phyloP scores from a whole-genome alignment of 768 basidiomycete genomes.

The Mycena galericulata region DNA sequence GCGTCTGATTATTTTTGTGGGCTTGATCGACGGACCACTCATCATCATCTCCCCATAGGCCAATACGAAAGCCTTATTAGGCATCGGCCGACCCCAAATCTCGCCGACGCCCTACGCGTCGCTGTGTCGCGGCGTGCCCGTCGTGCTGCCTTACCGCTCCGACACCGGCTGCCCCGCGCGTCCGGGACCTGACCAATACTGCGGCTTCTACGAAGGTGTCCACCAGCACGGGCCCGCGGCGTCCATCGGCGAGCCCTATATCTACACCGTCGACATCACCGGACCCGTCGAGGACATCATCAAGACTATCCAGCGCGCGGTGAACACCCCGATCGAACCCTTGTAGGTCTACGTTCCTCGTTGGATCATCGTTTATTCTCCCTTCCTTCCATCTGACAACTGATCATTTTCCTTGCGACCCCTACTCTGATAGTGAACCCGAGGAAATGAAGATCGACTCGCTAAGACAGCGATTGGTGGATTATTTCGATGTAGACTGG shows the following conservation, averaged over 20 bases:
- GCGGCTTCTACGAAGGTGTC: conserved; percentile 15
- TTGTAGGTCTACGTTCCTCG: background rate
- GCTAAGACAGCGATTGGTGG: conserved; percentile 3
- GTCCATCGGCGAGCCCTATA: conserved; percentile 22
- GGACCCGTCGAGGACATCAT: conserved; percentile 13
- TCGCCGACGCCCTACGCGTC: conserved; percentile 31
- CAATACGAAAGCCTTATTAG: conserved; percentile 25
- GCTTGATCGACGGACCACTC: too few species aligned
- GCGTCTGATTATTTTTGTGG: background rate
- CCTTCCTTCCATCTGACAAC: too few species aligned
- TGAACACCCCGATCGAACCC: conserved; percentile 20
- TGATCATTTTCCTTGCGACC: too few species aligned
- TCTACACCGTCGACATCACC: conserved; percentile 21
- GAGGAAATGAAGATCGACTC: conserved; percentile 17
- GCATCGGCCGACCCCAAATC: conserved; percentile 27
- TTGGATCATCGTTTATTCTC: background rate
- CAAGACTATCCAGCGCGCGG: conserved; percentile 12
- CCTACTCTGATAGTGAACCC: too few species aligned
- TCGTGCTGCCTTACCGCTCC: conserved; percentile 22
- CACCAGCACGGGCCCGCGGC: conserved; percentile 33
- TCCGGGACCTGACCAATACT: conserved; percentile 8
- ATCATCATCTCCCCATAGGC: conserved; percentile 7
- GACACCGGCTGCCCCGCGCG: conserved; percentile 22
- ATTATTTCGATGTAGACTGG: conserved; percentile 33
- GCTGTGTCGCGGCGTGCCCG: conserved; percentile 28